Conservation (phyloP, 192 early-diverging fungal species). For the Entrophospora sp. region DNA sequence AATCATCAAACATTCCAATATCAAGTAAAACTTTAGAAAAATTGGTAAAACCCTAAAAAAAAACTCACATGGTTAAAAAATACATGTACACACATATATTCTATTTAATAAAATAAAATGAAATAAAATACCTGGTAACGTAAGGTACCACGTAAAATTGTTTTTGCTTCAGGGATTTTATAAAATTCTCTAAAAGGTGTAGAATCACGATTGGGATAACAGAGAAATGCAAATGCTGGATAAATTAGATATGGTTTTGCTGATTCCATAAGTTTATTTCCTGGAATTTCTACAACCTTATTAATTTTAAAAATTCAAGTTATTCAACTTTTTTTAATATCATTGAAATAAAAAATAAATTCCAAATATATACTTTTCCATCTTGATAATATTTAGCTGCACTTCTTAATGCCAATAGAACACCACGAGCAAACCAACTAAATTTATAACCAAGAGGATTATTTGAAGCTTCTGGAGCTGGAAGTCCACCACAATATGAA, state of each 20-base stretch:
- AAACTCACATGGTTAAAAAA: too few species aligned
- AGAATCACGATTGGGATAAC: slow-evolving; percentile 97
- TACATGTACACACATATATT: too few species aligned
- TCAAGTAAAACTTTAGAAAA: too few species aligned
- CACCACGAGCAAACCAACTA: slow-evolving; percentile 94
- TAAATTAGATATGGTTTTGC: slow-evolving; percentile 83
- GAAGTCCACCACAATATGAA: slow-evolving; percentile 96
- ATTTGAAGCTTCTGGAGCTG: slow-evolving; percentile 92
- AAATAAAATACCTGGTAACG: slow-evolving; percentile 57
- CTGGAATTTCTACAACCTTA: slow-evolving; percentile 64
- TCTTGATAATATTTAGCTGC: slow-evolving; percentile 83
- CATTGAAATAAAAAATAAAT: too few species aligned
- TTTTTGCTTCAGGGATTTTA: slow-evolving; percentile 85
- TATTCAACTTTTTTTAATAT: too few species aligned
- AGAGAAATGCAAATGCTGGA: slow-evolving; percentile 91
- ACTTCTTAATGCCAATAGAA: slow-evolving; percentile 90
- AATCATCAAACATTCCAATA: too few species aligned
- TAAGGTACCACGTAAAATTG: slow-evolving; percentile 87
- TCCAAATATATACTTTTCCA: slow-evolving; percentile 66
- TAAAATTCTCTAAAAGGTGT: slow-evolving; percentile 89
- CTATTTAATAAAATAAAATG: background rate
- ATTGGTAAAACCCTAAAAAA: slow-evolving; percentile 71
- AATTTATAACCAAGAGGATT: slow-evolving; percentile 99
- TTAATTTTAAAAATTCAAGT: too few species aligned
- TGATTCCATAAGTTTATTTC: slow-evolving; percentile 81